Conservation (phyloP, 73 alveolate genomes). For the Tetrahymena malaccensis region DNA sequence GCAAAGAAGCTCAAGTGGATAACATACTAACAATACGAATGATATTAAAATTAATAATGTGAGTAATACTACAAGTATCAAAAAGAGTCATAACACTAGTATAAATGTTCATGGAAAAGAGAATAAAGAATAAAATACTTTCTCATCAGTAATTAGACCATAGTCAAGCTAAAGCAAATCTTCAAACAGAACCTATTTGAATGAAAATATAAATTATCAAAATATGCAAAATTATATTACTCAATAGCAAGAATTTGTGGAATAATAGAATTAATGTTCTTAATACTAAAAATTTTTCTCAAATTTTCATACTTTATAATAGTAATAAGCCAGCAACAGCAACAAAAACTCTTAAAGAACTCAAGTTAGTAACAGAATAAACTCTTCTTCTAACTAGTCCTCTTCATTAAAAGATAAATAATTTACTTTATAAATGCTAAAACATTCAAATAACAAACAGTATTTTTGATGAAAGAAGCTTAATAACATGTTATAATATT, state of each 20-base stretch:
- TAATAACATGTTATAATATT: too few species aligned
- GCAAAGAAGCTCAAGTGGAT: not conserved
- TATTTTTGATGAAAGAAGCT: too few species aligned
- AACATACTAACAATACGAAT: not conserved
- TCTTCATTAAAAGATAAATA: not conserved
- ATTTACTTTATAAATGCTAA: not conserved
- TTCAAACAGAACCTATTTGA: not conserved
- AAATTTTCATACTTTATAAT: not conserved
- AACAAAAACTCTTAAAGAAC: not conserved
- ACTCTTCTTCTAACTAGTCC: not conserved
- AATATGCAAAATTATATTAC: not conserved
- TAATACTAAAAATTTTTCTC: not conserved
- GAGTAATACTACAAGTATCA: not conserved
- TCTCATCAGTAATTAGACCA: not conserved
- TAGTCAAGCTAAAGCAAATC: not conserved
- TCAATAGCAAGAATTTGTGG: not conserved
- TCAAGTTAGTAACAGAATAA: not conserved
- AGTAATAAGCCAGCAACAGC: too few species aligned
- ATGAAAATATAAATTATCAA: not conserved
- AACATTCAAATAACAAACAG: too few species aligned
- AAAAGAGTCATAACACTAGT: not conserved
- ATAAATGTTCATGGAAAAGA: not conserved
- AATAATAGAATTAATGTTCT: too few species aligned
- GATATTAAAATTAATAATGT: not conserved
- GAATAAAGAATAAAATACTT: not conserved